Conservation (phyloP, 2,329 filamentous ascomycete genomes). For the Pseudocercospora vitis region DNA sequence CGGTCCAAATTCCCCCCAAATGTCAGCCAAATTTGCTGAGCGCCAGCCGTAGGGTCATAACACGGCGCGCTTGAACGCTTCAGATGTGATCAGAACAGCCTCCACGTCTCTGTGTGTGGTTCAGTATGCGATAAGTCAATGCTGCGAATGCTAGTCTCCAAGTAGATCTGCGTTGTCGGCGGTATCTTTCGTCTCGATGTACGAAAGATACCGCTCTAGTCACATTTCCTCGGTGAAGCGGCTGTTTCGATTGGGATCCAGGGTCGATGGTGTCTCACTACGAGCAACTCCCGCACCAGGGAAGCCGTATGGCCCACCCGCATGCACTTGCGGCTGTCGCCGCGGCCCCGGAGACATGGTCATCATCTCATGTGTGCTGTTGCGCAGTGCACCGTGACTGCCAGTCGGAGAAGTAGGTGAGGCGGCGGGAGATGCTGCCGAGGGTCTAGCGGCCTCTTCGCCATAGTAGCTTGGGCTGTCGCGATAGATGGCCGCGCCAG, state of each 20-base stretch:
- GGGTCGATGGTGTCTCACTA: slow-evolving; percentile 25
- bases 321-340: slow-evolving; percentile 36
- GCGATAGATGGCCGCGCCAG: slow-evolving; percentile 46
- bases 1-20: slow-evolving; percentile 5
- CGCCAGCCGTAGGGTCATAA: slow-evolving; percentile 11
- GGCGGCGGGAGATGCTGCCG: slow-evolving; percentile 12
- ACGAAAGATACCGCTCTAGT: slow-evolving; percentile 18
- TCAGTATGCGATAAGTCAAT: background rate
- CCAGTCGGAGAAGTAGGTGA: slow-evolving; percentile 19
- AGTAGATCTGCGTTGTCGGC: background rate
- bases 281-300: slow-evolving; percentile 17
- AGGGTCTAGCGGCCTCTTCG: slow-evolving; percentile 33
- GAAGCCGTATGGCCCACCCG: slow-evolving; percentile 34
- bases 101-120: background rate
- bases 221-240: slow-evolving; percentile 33
- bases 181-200: background rate
- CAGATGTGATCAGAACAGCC: slow-evolving; percentile 4
- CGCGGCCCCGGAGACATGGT: slow-evolving; percentile 38
- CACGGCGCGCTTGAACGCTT: slow-evolving; percentile 7
- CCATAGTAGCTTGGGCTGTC: slow-evolving; percentile 47
- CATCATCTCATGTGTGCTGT: slow-evolving; percentile 25
- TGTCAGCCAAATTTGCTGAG: slow-evolving; percentile 8
- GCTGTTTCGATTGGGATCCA: slow-evolving; percentile 25
- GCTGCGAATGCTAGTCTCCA: background rate
- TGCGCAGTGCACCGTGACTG: slow-evolving; percentile 12